Evolutionary conservation across 306 rosid genomes (phyloP), one percentile per base, ranked within the genome.

Genomic region (Fagus sylvatica): DNA sequence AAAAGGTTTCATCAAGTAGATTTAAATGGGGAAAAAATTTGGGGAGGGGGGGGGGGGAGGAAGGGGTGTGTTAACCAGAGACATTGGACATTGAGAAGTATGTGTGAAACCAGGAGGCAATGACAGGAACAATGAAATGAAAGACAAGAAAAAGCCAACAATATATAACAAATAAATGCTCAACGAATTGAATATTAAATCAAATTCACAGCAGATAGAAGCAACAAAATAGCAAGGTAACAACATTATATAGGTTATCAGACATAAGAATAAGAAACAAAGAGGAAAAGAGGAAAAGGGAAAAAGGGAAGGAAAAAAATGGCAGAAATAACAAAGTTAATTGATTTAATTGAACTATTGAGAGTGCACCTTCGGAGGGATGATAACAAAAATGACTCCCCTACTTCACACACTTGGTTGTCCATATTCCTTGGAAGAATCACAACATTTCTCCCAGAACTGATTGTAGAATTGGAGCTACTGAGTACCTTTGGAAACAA

Each of bases 331-430:
- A 39, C 40, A 59, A 39, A 28, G 39, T 17, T 37, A 0, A 19
- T 32, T 30, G 73, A 60, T 71, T 65, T 33, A 51, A 8, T 34
- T 11, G 19, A 15, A 13, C 64, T 82, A 54, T 51, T 13, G 78
- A 74, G 69, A 67, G 68, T 71, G 80, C 78, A 95, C 99, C 99
- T 93, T 82, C 91, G 84, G 4, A 95, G 81, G 62, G 99, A 93
- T 16, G 98, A 95, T 62, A 95, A 42, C 69, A 95, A 80, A 93
- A 89, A 93, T 69, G 96, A 89, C 89, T 95, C 99, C 54, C 96
- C 93, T 79, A 95, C 93, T 67, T 93, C 94, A 81, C 97, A 93
- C 16, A 76, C 90, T 81, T 95, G 98, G 76, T 84, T 87, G 76
- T 93, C 97, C 61, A 79, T 87, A 87, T 90, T 91, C 85, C 91